Percentiles rank a stretch among this genome's conserved stretches.
phyloP scores from a whole-genome alignment of 75 land plant species.

The Isoetes taiwanensis region DNA sequence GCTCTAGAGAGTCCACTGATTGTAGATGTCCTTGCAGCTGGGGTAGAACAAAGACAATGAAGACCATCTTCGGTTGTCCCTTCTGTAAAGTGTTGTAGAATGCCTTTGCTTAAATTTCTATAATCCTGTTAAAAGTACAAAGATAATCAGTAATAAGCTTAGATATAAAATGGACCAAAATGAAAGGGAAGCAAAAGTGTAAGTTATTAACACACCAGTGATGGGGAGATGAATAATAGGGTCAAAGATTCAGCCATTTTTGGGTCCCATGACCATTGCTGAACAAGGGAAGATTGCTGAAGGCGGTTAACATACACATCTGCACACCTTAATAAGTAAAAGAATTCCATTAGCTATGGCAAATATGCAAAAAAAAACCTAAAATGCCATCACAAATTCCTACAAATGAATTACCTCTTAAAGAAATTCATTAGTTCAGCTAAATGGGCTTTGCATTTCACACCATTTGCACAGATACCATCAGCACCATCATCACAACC shows the following conservation, averaged over 20 bases:
- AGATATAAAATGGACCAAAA: no score
- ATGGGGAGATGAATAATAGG: constrained; percentile 51
- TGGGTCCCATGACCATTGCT: constrained; percentile 85
- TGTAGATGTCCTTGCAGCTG: constrained; percentile 31
- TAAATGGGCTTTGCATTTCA: constrained; percentile 32
- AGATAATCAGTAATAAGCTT: no score
- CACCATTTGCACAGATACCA: constrained; percentile 44
- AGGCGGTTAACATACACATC: constrained; percentile 33
- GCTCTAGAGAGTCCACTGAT: constrained; percentile 55
- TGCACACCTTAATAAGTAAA: constrained; percentile 39
- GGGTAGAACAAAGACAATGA: constrained; percentile 56
- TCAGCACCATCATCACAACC: constrained; percentile 86
- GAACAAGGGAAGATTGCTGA: constrained; percentile 28
- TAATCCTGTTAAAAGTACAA: not conserved
- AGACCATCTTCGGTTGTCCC: constrained; percentile 40
- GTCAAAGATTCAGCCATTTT: constrained; percentile 62
- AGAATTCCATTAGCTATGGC: not conserved
- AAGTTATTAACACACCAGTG: constrained; percentile 69
- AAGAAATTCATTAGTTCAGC: constrained; percentile 38
- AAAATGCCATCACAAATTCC: not conserved
- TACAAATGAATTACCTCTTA: constrained; percentile 37
- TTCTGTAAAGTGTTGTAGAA: constrained; percentile 48
- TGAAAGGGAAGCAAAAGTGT: no score
- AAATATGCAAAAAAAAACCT: not conserved
- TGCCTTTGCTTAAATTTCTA: constrained; percentile 16